Evolutionary conservation across 23 red algal genomes (phyloP).

Genomic region (Gracilariopsis chorda): DNA sequence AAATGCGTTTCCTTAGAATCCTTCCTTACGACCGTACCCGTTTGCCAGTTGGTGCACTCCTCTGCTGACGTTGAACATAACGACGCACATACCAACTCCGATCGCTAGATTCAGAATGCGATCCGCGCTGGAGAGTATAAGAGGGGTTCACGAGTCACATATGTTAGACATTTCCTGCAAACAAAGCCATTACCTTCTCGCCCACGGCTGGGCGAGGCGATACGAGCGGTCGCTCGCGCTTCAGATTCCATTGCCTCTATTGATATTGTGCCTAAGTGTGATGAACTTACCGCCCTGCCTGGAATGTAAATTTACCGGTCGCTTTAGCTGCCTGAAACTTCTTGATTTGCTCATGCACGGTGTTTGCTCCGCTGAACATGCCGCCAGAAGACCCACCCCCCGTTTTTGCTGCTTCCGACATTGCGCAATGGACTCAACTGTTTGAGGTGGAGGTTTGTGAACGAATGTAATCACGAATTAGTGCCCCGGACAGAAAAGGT

Average conservation of each 20-base stretch:
- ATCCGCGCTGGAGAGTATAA: neutral
- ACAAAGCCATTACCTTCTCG: too few species aligned
- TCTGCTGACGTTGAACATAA: neutral
- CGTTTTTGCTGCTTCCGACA: neutral
- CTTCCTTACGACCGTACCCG: slow-evolving; percentile 46
- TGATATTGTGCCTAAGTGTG: neutral
- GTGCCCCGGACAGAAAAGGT: too few species aligned
- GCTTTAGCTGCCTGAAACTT: slow-evolving; percentile 39
- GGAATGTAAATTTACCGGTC: slow-evolving; percentile 56
- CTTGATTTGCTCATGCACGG: slow-evolving; percentile 23
- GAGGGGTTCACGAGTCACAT: neutral
- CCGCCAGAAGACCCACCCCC: neutral
- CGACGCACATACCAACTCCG: slow-evolving; percentile 25
- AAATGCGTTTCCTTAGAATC: too few species aligned
- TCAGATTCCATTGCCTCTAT: too few species aligned
- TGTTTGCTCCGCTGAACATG: slow-evolving; percentile 8
- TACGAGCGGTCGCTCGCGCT: too few species aligned
- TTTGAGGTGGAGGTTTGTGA: neutral
- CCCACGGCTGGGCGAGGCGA: too few species aligned
- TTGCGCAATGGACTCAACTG: too few species aligned
- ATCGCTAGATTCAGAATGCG: slow-evolving; percentile 42
- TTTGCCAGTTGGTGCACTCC: slow-evolving; percentile 36
- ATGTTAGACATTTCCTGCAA: too few species aligned
- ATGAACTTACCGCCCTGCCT: slow-evolving; percentile 52
- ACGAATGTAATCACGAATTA: too few species aligned